phyloP scores from a whole-genome alignment of 371 early-diverging fungal genomes.

The Apophysomyces variabilis region DNA sequence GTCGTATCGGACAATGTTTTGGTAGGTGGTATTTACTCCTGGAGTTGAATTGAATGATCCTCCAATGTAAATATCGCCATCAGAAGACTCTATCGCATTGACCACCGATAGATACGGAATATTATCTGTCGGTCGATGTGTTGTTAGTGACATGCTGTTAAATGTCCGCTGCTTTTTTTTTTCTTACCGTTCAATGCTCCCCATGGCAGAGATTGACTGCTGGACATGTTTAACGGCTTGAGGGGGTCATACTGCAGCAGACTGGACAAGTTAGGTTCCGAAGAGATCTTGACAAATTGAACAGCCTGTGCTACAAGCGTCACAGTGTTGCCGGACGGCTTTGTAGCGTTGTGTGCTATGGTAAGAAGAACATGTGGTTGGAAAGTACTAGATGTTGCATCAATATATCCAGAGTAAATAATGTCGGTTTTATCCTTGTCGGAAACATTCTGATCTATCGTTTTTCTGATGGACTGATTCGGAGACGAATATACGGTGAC shows the following conservation, averaged over 20 bases:
- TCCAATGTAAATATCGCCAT: conserved; percentile 38
- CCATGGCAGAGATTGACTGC: conserved; percentile 25
- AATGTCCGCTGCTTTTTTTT: background rate
- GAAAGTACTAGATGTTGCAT: conserved; percentile 44
- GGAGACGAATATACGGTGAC: conserved; percentile 32
- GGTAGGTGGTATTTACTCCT: conserved; percentile 22
- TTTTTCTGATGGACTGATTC: conserved; percentile 21
- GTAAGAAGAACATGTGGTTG: conserved; percentile 52
- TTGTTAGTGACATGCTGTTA: background rate
- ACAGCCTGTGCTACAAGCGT: conserved; percentile 55
- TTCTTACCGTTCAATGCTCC: conserved; percentile 24
- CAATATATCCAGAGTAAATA: conserved; percentile 57
- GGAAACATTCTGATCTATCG: conserved; percentile 33
- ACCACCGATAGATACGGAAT: conserved; percentile 49
- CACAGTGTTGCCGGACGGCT: conserved; percentile 24
- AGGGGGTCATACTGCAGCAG: conserved; percentile 35
- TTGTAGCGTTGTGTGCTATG: conserved; percentile 32
- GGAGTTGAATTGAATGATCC: conserved; percentile 36
- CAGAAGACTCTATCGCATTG: conserved; percentile 33
- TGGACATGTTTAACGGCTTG: conserved; percentile 14
- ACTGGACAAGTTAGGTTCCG: conserved; percentile 32
- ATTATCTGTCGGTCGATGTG: conserved; percentile 29
- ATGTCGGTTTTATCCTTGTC: conserved; percentile 31
- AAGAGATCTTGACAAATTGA: conserved; percentile 58
- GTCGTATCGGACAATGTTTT: conserved; percentile 37